Percentiles rank a stretch among this genome's conserved stretches.
Evolutionary conservation across 192 early-diverging fungal species (phyloP).

Genomic region (Mortierella antarctica): DNA sequence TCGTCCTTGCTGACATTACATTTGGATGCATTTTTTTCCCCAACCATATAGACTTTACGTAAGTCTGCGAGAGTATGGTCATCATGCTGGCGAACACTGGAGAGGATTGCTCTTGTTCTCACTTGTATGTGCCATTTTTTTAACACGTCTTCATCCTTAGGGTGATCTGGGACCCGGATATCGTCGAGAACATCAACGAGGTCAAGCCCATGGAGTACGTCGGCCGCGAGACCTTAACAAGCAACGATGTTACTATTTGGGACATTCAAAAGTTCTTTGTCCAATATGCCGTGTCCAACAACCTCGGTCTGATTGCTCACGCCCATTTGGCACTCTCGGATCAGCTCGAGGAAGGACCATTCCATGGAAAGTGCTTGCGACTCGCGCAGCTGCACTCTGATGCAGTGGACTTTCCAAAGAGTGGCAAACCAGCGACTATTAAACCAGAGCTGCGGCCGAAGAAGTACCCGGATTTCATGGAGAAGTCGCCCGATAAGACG

Average conservation of each 20-base stretch:
- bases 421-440: slow-evolving; percentile 66
- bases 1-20: not conserved
- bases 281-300: slow-evolving; percentile 71
- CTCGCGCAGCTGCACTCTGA: slow-evolving; percentile 76
- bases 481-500: slow-evolving; percentile 60
- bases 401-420: slow-evolving; percentile 84
- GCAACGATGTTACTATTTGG: slow-evolving; percentile 56
- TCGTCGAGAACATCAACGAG: slow-evolving; percentile 55
- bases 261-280: slow-evolving; percentile 73
- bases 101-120: not conserved
- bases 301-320: slow-evolving; percentile 76
- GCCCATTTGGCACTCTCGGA: slow-evolving; percentile 76
- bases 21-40: not conserved
- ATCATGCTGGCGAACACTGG: not conserved
- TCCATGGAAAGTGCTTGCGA: slow-evolving; percentile 59
- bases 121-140: not conserved
- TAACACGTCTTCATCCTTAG: slow-evolving; percentile 30
- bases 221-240: slow-evolving; percentile 33
- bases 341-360: slow-evolving; percentile 53
- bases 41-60: slow-evolving; percentile 60
- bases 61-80: slow-evolving; percentile 12
- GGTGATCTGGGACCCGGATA: slow-evolving; percentile 65
- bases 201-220: slow-evolving; percentile 66
- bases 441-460: slow-evolving; percentile 51
- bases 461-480: slow-evolving; percentile 80